These are phyloP conservation scores for Fusarium sp. DNA, from an alignment of 2,329 filamentous ascomycete genomes.

Conservation along the genomic window DNA sequence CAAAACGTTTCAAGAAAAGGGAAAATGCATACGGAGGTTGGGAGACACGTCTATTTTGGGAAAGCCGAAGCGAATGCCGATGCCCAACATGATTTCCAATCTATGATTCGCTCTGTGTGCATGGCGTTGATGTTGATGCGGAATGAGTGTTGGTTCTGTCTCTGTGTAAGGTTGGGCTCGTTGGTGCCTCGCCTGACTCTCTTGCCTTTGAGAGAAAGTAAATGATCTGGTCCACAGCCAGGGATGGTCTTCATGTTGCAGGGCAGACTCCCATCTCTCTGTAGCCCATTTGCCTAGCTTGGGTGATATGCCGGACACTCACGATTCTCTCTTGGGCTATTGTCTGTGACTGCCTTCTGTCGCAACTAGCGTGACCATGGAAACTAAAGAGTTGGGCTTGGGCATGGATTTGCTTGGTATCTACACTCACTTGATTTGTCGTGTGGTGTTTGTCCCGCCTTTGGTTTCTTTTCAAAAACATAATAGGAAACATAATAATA, in stretches of 20 bases:
- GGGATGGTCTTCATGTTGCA: neutral
- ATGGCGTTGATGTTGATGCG: neutral
- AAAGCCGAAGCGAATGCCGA: neutral
- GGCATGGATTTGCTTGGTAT: neutral
- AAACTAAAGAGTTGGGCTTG: neutral
- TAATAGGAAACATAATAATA: neutral
- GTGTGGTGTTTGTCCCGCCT: neutral
- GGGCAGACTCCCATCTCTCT: neutral
- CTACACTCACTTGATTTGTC: neutral
- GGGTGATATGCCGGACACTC: neutral
- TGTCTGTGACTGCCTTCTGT: neutral
- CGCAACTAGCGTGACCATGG: neutral
- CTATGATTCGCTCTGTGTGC: neutral
- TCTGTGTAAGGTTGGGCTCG: neutral
- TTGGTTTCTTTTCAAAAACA: neutral
- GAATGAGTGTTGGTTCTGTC: neutral
- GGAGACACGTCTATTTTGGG: neutral
- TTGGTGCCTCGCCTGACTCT: neutral
- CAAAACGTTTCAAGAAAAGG: neutral
- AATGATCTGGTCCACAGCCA: neutral
- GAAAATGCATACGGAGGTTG: neutral
- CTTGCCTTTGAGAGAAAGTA: neutral
- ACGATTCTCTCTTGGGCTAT: neutral
- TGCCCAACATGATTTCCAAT: neutral
- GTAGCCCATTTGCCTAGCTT: neutral